phyloP scores from a whole-genome alignment of 2,329 filamentous ascomycete species.

The Botrytis hyacinthi region DNA sequence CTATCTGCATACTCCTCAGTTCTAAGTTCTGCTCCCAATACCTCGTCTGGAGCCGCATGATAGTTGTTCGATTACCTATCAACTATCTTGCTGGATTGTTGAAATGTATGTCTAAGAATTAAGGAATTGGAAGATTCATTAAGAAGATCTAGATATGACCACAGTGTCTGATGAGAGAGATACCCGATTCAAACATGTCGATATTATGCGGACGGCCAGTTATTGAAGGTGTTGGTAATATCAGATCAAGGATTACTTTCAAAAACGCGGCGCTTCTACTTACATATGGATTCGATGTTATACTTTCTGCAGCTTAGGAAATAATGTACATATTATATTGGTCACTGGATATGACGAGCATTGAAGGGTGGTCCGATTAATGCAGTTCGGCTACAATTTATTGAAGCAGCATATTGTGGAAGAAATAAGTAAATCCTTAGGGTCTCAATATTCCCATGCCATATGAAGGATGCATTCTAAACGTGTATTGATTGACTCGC shows the following conservation, averaged over 20 bases:
- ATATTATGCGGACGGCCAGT: rapidly evolving
- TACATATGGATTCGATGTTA: neutral
- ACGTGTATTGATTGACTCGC: neutral
- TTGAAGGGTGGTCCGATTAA: neutral
- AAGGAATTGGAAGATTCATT: no score
- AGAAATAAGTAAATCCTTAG: neutral
- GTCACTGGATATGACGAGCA: neutral
- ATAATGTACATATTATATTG: neutral
- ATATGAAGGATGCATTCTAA: neutral
- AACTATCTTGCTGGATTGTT: no score
- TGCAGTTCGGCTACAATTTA: neutral
- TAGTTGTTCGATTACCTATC: no score
- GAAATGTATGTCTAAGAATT: no score
- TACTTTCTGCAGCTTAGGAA: neutral
- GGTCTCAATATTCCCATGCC: neutral
- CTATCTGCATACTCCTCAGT: no score
- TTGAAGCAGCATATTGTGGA: neutral
- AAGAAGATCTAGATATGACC: no score
- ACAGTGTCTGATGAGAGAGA: neutral
- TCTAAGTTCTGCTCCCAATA: no score
- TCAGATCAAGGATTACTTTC: neutral
- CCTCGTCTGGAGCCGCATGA: no score
- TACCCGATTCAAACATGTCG: neutral
- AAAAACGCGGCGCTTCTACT: neutral
- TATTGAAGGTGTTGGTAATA: neutral